Evolutionary conservation across 345 rosid genomes (phyloP), one percentile per base, ranked within the genome.

Genomic region (Brassica incana): DNA sequence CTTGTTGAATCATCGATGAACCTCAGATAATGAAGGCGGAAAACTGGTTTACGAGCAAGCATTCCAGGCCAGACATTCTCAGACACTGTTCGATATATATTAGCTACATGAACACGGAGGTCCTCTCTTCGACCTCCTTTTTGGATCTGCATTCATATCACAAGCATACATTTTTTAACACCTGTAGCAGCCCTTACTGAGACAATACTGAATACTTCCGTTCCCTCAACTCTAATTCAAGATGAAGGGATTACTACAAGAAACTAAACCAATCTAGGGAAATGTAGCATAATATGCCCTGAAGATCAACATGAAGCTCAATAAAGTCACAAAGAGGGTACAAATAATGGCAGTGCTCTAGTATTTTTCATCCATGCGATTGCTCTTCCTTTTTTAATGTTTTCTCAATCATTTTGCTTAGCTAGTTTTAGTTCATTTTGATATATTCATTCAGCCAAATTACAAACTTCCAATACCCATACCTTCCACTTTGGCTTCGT

Each of bases 401-500:
- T 61, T 77, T 32, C 43, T 40, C 20, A 9, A n/a, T 79, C 67
- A 64, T 58, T 79, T 73, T 60, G 30, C 68, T 59, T 11, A 67
- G 43, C 65, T 43, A 60, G 8, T 67, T 32, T 36, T 73, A 59
- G n/a, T 59, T 60, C 6, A 60, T 27, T 59, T 20, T 59, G 32
- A 59, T 23, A 59, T 10, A 59, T 58, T 58, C 14, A 59, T 59
- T 56, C 61, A 56, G 27, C 4, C 25, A 56, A 56, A 18, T 15
- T 9, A 59, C 32, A 59, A 59, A 59, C 64, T 23, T 60, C 65
- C 65, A 60, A 60, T 23, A 60, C 65, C n/a, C 65, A 60, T 60
- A 60, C 99, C 99, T 95, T 95, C 99, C 99, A 95, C 79, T 95
- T 95, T 35, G 94, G 89, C 80, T 90, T 95, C 76, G 91, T 92